A percentile compares a stretch with the other conserved stretches of the same genome.
phyloP scores from a whole-genome alignment of 2,329 filamentous ascomycete genomes.

The Falciphora oryzae region DNA sequence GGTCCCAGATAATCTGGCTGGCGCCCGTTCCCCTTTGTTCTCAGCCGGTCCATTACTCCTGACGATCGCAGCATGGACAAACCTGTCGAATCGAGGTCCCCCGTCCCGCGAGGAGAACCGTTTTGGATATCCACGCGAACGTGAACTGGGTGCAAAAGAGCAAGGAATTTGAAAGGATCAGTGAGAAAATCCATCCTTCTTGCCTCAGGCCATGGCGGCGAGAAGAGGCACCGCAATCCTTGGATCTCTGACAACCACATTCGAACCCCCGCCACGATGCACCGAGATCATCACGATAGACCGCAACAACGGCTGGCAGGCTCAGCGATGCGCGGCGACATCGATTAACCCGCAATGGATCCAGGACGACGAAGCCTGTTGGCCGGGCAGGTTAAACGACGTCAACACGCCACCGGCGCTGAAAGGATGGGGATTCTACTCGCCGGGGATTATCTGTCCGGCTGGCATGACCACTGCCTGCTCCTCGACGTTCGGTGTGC shows the following conservation, averaged over 20 bases:
- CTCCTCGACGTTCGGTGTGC: constrained; percentile 20
- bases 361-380: constrained; percentile 24
- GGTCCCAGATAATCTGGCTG: neutral
- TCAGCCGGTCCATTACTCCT: no score
- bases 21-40: neutral
- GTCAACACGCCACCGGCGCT: constrained; percentile 17
- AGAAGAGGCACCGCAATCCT: neutral
- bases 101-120: no score
- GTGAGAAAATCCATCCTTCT: no score
- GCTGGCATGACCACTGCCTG: constrained; percentile 26
- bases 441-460: constrained; percentile 28
- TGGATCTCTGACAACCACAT: neutral
- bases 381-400: constrained; percentile 20
- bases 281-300: neutral
- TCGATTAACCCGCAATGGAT: neutral
- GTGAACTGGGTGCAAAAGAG: neutral
- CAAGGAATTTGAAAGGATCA: no score
- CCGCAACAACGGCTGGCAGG: neutral
- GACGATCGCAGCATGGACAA: no score
- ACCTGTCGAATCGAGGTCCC: no score
- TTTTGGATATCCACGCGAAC: neutral
- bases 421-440: constrained; percentile 30
- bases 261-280: neutral
- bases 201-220: neutral
- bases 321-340: neutral